Percentiles rank a stretch among this genome's conserved stretches.
These are phyloP conservation scores for Fusarium sp. DNA, from an alignment of 2,329 filamentous ascomycete species.

Conservation along the genomic window DNA sequence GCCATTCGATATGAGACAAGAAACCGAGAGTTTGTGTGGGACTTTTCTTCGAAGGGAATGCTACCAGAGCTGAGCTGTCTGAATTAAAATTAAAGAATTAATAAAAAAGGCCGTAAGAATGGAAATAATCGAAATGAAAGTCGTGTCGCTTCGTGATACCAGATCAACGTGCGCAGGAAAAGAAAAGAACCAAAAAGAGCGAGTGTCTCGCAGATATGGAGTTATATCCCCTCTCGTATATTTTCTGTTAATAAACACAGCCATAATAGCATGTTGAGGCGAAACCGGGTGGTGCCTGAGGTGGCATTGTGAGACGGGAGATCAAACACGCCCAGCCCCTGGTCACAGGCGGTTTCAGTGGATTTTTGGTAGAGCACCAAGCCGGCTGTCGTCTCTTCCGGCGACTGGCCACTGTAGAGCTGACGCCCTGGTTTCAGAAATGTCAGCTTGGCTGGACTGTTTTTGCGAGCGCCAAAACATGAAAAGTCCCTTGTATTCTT, in stretches of 20 bases:
- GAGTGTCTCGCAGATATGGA: constrained; percentile 12
- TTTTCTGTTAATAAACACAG: neutral
- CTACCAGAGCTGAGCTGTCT: constrained; percentile 17
- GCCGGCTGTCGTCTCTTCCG: constrained; percentile 23
- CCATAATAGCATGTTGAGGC: constrained; percentile 6
- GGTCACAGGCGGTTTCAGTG: constrained; percentile 1
- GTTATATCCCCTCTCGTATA: neutral
- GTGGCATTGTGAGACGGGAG: constrained; percentile 38
- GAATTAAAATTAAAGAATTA: constrained; percentile 21
- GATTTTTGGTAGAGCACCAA: constrained; percentile 5
- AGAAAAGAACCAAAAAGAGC: neutral
- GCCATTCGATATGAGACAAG: neutral
- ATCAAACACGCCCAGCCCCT: constrained; percentile 29
- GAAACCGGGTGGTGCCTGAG: constrained; percentile 38
- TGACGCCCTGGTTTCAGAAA: constrained; percentile 15
- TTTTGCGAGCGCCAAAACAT: neutral
- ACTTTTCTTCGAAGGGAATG: neutral
- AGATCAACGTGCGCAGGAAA: constrained; percentile 20
- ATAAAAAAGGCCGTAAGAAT: constrained; percentile 19
- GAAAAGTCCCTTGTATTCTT: neutral
- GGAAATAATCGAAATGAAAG: constrained; percentile 22
- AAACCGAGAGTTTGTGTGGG: neutral
- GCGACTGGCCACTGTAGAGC: neutral
- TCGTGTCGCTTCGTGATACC: constrained; percentile 23
- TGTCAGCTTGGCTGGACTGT: neutral